Percentiles rank a stretch among this genome's conserved stretches.
Evolutionary conservation across 768 basidiomycete genomes (phyloP).

Genomic region (Lactifluus rugatus): DNA sequence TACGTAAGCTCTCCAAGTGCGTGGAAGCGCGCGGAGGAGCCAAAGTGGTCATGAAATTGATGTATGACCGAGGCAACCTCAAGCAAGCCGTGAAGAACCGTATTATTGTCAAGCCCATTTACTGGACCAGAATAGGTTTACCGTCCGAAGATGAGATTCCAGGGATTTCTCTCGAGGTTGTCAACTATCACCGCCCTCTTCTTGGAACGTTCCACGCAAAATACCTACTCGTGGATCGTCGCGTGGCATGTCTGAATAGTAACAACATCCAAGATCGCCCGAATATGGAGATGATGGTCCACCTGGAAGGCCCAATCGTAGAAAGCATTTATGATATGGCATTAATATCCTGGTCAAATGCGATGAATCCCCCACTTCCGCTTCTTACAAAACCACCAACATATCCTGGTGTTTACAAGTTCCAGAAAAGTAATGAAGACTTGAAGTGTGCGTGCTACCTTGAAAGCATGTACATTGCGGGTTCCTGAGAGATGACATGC

Average conservation of each 20-base stretch:
- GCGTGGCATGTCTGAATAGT: conserved; percentile 51
- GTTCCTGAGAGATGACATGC: neutral
- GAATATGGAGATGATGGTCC: conserved; percentile 53
- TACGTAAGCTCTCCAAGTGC: conserved; percentile 31
- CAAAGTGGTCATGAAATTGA: conserved; percentile 52
- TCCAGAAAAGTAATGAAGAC: conserved; percentile 28
- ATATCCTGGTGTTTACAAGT: conserved; percentile 31
- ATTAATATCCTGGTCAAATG: conserved; percentile 49
- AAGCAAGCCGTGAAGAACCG: conserved; percentile 43
- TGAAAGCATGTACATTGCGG: neutral
- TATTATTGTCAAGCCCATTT: conserved; percentile 35
- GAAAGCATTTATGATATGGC: conserved; percentile 62
- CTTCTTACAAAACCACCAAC: conserved; percentile 29
- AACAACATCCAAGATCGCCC: conserved; percentile 59
- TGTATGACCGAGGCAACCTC: conserved; percentile 58
- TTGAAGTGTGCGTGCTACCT: conserved; percentile 19
- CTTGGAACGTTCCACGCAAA: conserved; percentile 67
- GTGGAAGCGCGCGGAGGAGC: conserved; percentile 34
- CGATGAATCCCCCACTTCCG: conserved; percentile 38
- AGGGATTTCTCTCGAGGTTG: conserved; percentile 49
- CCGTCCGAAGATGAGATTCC: conserved; percentile 49
- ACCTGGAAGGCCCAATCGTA: conserved; percentile 63
- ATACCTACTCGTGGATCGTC: conserved; percentile 61
- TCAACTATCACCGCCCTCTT: conserved; percentile 46
- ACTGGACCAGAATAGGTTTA: conserved; percentile 40